These are phyloP conservation scores for Mortierella alpina DNA, from an alignment of 192 early-diverging fungal species.

Conservation along the genomic window DNA sequence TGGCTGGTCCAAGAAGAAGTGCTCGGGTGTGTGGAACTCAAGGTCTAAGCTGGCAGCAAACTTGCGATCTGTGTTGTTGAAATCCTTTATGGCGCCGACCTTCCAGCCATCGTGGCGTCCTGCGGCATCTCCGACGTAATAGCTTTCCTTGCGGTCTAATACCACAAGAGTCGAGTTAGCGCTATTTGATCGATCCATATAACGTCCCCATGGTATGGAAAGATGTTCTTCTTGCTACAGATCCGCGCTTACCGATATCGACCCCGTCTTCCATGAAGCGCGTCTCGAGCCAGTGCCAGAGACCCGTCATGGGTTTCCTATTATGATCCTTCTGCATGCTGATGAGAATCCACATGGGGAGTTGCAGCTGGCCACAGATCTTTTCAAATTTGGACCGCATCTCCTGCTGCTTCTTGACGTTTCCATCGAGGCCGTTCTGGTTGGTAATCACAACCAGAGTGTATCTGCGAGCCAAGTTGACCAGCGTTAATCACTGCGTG, in stretches of 20 bases:
- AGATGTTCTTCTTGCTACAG: neutral
- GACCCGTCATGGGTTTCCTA: conserved; percentile 81
- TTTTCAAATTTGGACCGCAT: conserved; percentile 62
- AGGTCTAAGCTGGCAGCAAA: neutral
- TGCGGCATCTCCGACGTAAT: conserved; percentile 96
- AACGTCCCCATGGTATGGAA: no score
- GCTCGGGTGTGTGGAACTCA: conserved; percentile 86
- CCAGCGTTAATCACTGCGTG: neutral
- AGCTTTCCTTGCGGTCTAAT: conserved; percentile 69
- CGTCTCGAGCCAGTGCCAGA: conserved; percentile 70
- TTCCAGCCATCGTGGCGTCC: conserved; percentile 79
- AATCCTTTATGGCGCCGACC: conserved; percentile 70
- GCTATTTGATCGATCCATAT: no score
- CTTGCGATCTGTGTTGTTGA: conserved; percentile 82
- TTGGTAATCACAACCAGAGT: conserved; percentile 84
- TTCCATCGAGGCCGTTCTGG: conserved; percentile 69
- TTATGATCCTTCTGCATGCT: conserved; percentile 75
- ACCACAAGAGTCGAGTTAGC: neutral
- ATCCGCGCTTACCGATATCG: conserved; percentile 47
- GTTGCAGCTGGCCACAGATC: conserved; percentile 52
- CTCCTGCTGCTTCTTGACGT: conserved; percentile 46
- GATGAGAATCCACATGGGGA: conserved; percentile 79
- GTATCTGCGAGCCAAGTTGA: conserved; percentile 41
- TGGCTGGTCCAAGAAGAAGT: conserved; percentile 70
- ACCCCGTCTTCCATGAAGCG: conserved; percentile 55